These are phyloP conservation scores for Corylus heterophylla DNA, from an alignment of 306 rosid species.

Conservation along the genomic window DNA sequence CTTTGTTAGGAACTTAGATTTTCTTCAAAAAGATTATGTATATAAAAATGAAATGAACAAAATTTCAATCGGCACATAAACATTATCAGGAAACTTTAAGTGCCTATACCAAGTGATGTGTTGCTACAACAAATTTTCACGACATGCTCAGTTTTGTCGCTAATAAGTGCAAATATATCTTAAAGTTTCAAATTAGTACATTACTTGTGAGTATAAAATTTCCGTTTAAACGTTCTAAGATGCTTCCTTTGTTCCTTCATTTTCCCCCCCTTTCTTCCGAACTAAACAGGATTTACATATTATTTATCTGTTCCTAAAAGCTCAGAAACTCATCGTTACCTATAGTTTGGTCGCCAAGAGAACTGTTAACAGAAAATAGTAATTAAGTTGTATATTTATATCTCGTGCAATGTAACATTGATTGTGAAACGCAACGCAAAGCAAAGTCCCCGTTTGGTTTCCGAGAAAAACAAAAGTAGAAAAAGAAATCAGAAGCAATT, in stretches of 20 bases:
- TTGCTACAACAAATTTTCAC: not conserved
- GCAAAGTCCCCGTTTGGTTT: not conserved
- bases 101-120: not conserved
- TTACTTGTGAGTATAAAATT: not conserved
- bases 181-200: not conserved
- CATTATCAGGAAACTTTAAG: not conserved
- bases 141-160: not conserved
- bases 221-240: too few species aligned
- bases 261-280: not conserved
- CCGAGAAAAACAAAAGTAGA: not conserved
- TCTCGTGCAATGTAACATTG: not conserved
- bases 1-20: not conserved
- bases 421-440: not conserved
- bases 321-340: not conserved
- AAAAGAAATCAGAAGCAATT: not conserved
- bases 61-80: not conserved
- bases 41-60: not conserved
- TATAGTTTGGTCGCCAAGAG: not conserved
- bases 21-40: not conserved
- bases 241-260: too few species aligned
- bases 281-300: not conserved
- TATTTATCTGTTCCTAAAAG: not conserved
- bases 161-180: not conserved
- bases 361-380: not conserved
- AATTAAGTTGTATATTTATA: not conserved